A percentile compares a stretch with the other conserved stretches of the same genome.
Evolutionary conservation across 768 basidiomycete genomes (phyloP).

Genomic region (Grammothele lineata): DNA sequence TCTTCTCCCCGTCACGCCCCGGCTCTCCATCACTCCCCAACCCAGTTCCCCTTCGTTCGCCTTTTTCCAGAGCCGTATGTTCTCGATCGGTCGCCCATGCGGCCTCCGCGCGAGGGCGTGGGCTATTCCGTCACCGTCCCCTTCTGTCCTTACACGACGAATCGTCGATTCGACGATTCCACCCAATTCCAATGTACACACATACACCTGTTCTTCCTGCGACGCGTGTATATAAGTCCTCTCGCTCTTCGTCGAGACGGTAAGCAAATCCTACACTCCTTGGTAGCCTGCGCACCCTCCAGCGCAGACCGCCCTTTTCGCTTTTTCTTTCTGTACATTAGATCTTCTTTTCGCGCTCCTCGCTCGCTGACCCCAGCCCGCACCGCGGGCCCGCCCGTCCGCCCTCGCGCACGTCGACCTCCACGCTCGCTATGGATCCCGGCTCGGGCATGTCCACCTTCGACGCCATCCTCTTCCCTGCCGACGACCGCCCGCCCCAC

Average conservation of each 20-base stretch:
- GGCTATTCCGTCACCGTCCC: neutral
- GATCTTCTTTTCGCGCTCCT: neutral
- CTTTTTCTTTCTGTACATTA: conserved; percentile 7
- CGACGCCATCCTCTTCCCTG: conserved; percentile 74
- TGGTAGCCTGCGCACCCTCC: neutral
- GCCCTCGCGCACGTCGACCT: no score
- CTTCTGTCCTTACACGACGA: neutral
- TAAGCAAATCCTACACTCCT: conserved; percentile 6
- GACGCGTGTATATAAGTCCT: conserved; percentile 12
- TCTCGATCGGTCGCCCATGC: no score
- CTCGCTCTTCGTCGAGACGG: conserved; percentile 3
- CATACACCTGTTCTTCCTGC: no score
- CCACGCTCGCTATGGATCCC: no score
- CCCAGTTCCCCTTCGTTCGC: no score
- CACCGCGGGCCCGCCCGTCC: neutral
- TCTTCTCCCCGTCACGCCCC: no score
- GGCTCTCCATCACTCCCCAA: no score
- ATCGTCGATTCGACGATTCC: no score
- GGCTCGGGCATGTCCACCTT: conserved; percentile 39
- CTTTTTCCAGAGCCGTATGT: no score
- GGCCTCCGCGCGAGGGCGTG: no score
- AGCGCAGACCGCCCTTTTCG: conserved; percentile 2
- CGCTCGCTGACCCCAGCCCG: neutral
- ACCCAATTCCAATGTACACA: no score
- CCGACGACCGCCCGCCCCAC: conserved; percentile 74